phyloP scores from a whole-genome alignment of 2,329 filamentous ascomycete genomes.

The Annulohypoxylon truncatum region DNA sequence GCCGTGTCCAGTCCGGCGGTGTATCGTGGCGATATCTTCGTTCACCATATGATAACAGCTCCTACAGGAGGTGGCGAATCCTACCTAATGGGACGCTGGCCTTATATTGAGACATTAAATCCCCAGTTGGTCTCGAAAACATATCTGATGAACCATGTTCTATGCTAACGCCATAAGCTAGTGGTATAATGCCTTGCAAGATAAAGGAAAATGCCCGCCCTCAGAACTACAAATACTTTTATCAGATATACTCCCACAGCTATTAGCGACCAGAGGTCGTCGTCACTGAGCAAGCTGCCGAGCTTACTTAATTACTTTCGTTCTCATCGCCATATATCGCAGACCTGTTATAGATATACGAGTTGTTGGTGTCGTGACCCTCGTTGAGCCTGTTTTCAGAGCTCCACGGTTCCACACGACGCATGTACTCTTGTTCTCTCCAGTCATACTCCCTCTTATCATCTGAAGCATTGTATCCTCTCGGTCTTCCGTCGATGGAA shows the following conservation, averaged over 20 bases:
- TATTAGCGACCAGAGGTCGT: background rate
- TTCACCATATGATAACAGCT: background rate
- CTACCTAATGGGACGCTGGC: background rate
- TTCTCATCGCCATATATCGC: background rate
- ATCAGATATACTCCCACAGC: background rate
- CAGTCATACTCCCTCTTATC: too few species aligned
- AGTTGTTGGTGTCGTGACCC: background rate
- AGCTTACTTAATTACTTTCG: conserved; percentile 1
- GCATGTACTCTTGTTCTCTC: background rate
- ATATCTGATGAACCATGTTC: background rate
- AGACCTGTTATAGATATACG: background rate
- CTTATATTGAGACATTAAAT: background rate
- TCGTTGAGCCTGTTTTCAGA: background rate
- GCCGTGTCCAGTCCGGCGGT: background rate
- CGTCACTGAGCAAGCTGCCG: too few species aligned
- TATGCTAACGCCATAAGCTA: background rate
- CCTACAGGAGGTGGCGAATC: background rate
- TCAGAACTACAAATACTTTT: background rate
- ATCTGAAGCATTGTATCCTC: background rate
- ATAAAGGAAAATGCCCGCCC: background rate
- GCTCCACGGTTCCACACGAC: background rate
- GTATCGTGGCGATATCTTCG: conserved; percentile 1
- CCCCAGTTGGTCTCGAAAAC: background rate
- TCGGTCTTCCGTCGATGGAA: background rate
- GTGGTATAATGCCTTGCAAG: background rate